These are phyloP conservation scores for Ananas comosus DNA, from an alignment of 176 grass and related monocot species.

Conservation along the genomic window DNA sequence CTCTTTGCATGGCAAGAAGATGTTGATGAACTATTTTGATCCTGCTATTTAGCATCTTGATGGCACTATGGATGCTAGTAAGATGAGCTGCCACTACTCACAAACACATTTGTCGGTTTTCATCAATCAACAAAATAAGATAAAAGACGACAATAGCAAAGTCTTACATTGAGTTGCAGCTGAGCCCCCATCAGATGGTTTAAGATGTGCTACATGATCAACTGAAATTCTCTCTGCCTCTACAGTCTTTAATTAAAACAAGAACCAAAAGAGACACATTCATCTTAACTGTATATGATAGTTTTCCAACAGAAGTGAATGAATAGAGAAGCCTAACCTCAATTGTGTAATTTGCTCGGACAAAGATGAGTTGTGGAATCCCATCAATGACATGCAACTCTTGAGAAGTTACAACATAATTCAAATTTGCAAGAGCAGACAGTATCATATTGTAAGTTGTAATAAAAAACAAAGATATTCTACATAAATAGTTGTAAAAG, in stretches of 20 bases:
- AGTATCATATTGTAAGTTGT: neutral
- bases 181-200: slow-evolving; percentile 96
- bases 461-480: slow-evolving; percentile 1
- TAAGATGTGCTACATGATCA: slow-evolving; percentile 98
- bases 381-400: slow-evolving; percentile 98
- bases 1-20: slow-evolving; percentile 87
- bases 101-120: slow-evolving; percentile 31
- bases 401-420: slow-evolving; percentile 22
- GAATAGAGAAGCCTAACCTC: slow-evolving; percentile 53
- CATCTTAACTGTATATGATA: slow-evolving; percentile 3
- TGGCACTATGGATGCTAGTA: slow-evolving; percentile 97
- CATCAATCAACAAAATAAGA: slow-evolving; percentile 9
- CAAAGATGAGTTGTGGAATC: slow-evolving; percentile 94
- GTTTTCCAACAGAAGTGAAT: slow-evolving; percentile 9
- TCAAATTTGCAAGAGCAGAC: neutral
- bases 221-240: slow-evolving; percentile 98
- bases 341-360: slow-evolving; percentile 96
- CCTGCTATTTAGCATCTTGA: slow-evolving; percentile 99
- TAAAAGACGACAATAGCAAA: slow-evolving; percentile 16
- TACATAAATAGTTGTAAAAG: neutral
- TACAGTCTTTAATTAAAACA: slow-evolving; percentile 59
- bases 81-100: slow-evolving; percentile 94
- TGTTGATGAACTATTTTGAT: slow-evolving; percentile 84
- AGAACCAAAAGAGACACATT: slow-evolving; percentile 4
- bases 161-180: slow-evolving; percentile 93